Percentiles rank a stretch among this genome's conserved stretches.
phyloP scores from a whole-genome alignment of 805 yeast species.

The Starmerella potacharoeniae region DNA sequence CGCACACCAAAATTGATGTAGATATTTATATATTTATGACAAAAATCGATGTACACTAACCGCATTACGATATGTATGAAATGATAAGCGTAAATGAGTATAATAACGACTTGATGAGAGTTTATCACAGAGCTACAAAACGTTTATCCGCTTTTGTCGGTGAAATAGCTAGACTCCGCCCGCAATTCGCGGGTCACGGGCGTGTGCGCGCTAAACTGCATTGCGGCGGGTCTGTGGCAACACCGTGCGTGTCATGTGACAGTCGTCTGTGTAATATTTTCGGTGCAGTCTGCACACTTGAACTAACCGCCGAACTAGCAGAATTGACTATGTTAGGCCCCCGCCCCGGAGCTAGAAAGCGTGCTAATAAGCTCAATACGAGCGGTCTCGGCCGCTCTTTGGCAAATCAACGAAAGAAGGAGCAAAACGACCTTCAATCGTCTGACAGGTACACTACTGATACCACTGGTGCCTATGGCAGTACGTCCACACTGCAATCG shows the following conservation, averaged over 20 bases:
- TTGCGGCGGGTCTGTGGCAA: background rate
- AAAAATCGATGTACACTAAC: too few relatives aligned
- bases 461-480: slow-evolving; percentile 36
- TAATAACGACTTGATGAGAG: too few relatives aligned
- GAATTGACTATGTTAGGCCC: slow-evolving; percentile 53
- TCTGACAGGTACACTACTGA: slow-evolving; percentile 71
- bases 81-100: too few relatives aligned
- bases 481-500: slow-evolving; percentile 80
- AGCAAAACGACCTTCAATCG: slow-evolving; percentile 61
- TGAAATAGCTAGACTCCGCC: too few relatives aligned
- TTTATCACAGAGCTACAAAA: too few relatives aligned
- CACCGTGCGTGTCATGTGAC: background rate
- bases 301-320: background rate
- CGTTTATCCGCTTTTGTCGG: too few relatives aligned
- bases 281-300: background rate
- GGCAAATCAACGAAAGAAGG: slow-evolving; percentile 50
- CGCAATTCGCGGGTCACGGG: too few relatives aligned
- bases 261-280: background rate
- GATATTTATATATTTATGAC: background rate
- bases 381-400: slow-evolving; percentile 81
- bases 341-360: slow-evolving; percentile 75
- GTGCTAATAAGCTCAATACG: slow-evolving; percentile 39
- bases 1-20: background rate
- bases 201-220: too few relatives aligned
- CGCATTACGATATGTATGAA: too few relatives aligned